Evolutionary conservation across 495 filamentous ascomycete genomes (phyloP).

Genomic region (Monascus purpureus): DNA sequence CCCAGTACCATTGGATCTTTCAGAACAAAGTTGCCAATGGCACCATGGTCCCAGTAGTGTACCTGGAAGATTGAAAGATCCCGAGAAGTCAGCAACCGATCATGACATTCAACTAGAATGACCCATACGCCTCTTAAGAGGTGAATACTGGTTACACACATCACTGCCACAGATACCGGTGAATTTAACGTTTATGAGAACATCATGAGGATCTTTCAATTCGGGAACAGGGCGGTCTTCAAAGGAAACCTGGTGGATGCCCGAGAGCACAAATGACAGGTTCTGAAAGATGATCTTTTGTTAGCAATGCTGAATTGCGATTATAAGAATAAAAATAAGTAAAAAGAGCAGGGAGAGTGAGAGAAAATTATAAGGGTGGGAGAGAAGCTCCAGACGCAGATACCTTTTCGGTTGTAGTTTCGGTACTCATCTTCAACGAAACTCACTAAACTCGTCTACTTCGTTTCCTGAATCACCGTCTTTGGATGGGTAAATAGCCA

Average conservation of each 20-base stretch:
- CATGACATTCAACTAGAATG: not conserved
- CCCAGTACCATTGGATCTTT: conserved; percentile 84
- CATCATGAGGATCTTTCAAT: conserved; percentile 53
- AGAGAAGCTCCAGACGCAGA: not conserved
- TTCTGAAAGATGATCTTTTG: conserved; percentile 41
- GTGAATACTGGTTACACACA: no score
- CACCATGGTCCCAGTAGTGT: conserved; percentile 83
- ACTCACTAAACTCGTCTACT: no score
- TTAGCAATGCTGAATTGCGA: not conserved
- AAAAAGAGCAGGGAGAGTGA: not conserved
- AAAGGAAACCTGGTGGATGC: conserved; percentile 54
- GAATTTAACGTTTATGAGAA: conserved; percentile 68
- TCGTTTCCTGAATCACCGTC: no score
- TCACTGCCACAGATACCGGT: conserved; percentile 88
- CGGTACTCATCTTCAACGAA: conserved; percentile 5
- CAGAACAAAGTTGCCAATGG: conserved; percentile 70
- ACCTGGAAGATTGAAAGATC: conserved; percentile 26
- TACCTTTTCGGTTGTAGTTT: conserved; percentile 14
- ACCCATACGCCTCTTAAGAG: no score
- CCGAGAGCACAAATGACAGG: conserved; percentile 74
- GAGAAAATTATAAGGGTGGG: not conserved
- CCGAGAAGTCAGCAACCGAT: no score
- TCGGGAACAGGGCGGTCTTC: conserved; percentile 63
- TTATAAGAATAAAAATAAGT: no score
- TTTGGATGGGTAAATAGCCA: no score